Percentiles rank a stretch among this genome's conserved stretches.
Evolutionary conservation across 805 yeast genomes (phyloP).

Genomic region (Starmerella stigmatis): DNA sequence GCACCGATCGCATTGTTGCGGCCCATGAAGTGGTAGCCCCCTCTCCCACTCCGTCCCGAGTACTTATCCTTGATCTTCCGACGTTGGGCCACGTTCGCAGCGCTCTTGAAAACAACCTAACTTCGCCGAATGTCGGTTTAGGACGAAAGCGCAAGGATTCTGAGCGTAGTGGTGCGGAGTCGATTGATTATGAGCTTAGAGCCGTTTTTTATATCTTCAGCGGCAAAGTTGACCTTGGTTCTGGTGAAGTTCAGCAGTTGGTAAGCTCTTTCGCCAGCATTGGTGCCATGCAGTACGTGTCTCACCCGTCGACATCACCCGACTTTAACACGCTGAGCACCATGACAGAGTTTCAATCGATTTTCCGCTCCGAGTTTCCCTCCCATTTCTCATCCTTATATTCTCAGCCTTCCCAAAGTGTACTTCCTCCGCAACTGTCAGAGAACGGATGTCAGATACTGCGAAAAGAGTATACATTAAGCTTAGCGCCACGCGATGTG

Average conservation of each 20-base stretch:
- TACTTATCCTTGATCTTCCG: constrained; percentile 69
- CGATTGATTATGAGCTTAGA: constrained; percentile 29
- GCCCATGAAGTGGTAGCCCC: constrained; percentile 69
- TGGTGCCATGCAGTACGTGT: constrained; percentile 45
- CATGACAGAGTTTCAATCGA: constrained; percentile 35
- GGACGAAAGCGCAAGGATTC: constrained; percentile 14
- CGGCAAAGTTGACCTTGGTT: constrained; percentile 40
- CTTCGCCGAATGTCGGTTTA: neutral
- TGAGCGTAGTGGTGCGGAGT: constrained; percentile 2
- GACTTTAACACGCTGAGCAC: constrained; percentile 50
- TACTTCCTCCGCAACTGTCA: constrained; percentile 13
- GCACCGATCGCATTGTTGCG: constrained; percentile 31
- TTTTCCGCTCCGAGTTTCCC: constrained; percentile 27
- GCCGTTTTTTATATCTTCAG: constrained; percentile 70
- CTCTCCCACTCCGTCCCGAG: constrained; percentile 45
- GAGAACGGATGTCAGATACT: neutral
- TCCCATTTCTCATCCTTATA: constrained; percentile 24
- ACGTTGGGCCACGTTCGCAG: constrained; percentile 35
- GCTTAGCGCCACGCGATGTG: constrained; percentile 11
- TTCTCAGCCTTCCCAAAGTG: constrained; percentile 14
- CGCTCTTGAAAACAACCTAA: constrained; percentile 20
- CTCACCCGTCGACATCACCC: constrained; percentile 59
- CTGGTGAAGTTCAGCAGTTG: constrained; percentile 12
- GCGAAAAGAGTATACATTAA: constrained; percentile 10
- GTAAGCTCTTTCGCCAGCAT: constrained; percentile 36